Evolutionary conservation across 768 basidiomycete species (phyloP).

Genomic region (Sporobolomyces pararoseus): DNA sequence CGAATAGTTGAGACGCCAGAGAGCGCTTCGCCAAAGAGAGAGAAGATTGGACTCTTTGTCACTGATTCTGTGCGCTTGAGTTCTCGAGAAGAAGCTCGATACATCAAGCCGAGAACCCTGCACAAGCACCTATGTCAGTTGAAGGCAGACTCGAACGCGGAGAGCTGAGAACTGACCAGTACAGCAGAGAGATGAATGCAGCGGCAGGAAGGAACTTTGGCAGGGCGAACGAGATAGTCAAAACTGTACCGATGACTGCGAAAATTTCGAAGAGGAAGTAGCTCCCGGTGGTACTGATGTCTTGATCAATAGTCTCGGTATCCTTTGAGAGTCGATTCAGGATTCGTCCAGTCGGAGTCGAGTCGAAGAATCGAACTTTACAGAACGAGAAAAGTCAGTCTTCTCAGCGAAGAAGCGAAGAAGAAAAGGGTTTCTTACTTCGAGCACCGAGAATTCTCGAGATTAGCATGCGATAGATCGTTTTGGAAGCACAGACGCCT

Average conservation of each 20-base stretch:
- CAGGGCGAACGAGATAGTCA: conserved; percentile 48
- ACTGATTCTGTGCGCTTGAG: conserved; percentile 51
- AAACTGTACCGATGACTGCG: conserved; percentile 47
- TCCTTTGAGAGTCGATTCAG: conserved; percentile 51
- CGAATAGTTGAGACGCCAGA: conserved; percentile 52
- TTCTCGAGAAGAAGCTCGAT: conserved; percentile 50
- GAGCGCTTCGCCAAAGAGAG: conserved; percentile 50
- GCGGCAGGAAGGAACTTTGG: conserved; percentile 49
- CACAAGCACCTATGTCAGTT: no score
- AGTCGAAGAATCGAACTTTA: conserved; percentile 43
- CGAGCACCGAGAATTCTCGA: conserved; percentile 48
- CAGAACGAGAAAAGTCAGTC: no score
- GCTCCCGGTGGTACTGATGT: conserved; percentile 25
- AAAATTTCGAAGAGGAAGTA: conserved; percentile 42
- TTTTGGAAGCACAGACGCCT: conserved; percentile 31
- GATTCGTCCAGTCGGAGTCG: conserved; percentile 49
- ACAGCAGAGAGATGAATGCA: conserved; percentile 47
- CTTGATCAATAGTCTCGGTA: conserved; percentile 51
- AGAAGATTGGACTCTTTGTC: conserved; percentile 51
- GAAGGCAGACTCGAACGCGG: no score
- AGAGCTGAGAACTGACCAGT: conserved; percentile 35
- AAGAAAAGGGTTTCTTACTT: no score
- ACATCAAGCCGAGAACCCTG: conserved; percentile 47
- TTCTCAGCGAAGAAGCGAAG: not conserved
- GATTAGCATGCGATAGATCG: conserved; percentile 48